Evolutionary conservation across 2,329 filamentous ascomycete genomes (phyloP).

Genomic region (Epichloe typhina): DNA sequence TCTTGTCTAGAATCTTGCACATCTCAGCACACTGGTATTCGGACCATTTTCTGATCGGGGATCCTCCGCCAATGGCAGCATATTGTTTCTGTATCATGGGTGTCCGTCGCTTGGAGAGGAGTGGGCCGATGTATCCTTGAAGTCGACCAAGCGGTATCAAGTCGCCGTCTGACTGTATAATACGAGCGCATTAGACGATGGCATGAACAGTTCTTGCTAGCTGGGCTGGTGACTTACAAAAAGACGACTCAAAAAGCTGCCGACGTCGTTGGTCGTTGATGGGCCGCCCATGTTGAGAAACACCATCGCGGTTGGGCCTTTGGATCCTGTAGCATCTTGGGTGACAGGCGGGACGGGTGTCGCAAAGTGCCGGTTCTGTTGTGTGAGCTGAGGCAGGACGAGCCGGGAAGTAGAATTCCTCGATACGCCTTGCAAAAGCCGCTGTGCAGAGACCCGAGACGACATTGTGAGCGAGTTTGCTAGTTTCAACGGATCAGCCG

Average conservation of each 20-base stretch:
- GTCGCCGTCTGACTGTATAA: conserved; percentile 67
- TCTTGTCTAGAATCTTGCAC: conserved; percentile 90
- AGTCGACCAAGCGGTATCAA: conserved; percentile 89
- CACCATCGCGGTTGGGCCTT: conserved; percentile 92
- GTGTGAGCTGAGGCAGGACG: conserved; percentile 16
- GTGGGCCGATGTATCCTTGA: conserved; percentile 78
- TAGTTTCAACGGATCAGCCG: not conserved
- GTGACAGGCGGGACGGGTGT: conserved; percentile 58
- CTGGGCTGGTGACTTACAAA: conserved; percentile 51
- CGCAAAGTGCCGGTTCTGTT: conserved; percentile 21
- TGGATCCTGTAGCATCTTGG: conserved; percentile 54
- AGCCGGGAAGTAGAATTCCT: conserved; percentile 15
- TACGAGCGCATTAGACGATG: conserved; percentile 3
- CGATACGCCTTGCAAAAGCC: conserved; percentile 16
- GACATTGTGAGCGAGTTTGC: conserved; percentile 15
- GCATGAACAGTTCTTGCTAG: not conserved
- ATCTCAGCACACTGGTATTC: conserved; percentile 89
- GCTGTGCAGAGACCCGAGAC: conserved; percentile 17
- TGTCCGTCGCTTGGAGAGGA: conserved; percentile 76
- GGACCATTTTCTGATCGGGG: conserved; percentile 95
- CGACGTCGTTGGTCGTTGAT: conserved; percentile 75
- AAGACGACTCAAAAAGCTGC: conserved; percentile 75
- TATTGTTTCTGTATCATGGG: conserved; percentile 97
- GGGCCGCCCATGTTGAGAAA: conserved; percentile 99
- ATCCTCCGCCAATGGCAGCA: conserved; percentile 88